These are phyloP conservation scores for Ophiostoma montium DNA, from an alignment of 2,329 filamentous ascomycete species.

Conservation along the genomic window DNA sequence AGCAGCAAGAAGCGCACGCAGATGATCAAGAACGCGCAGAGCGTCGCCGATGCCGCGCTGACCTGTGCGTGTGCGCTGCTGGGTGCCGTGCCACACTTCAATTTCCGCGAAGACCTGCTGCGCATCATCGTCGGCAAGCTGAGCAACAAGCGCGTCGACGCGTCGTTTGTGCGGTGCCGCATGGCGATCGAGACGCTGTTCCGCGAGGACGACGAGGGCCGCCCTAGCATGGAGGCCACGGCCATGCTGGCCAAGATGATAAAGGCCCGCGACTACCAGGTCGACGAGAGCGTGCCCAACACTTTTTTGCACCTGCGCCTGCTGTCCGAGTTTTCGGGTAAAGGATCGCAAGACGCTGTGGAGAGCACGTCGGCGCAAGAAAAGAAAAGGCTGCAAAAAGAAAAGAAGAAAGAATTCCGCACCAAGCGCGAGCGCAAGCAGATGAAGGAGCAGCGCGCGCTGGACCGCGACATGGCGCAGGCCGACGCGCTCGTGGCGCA, in stretches of 20 bases:
- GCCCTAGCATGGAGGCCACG: constrained; percentile 75
- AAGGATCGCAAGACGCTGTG: constrained; percentile 64
- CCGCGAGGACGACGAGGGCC: constrained; percentile 75
- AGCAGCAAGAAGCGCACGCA: neutral
- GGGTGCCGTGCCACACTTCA: constrained; percentile 83
- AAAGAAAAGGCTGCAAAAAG: constrained; percentile 55
- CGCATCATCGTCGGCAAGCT: constrained; percentile 79
- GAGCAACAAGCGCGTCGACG: constrained; percentile 55
- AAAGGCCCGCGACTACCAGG: constrained; percentile 67
- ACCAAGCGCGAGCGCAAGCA: constrained; percentile 80
- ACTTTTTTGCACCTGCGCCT: constrained; percentile 82
- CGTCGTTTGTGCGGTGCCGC: constrained; percentile 63
- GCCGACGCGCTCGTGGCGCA: constrained; percentile 84
- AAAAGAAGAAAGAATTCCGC: constrained; percentile 71
- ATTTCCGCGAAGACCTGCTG: constrained; percentile 78
- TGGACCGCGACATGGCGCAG: constrained; percentile 86
- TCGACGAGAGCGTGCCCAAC: constrained; percentile 78
- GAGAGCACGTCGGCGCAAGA: constrained; percentile 46
- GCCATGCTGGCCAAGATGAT: constrained; percentile 86
- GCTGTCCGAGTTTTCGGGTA: constrained; percentile 73
- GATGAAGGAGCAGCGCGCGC: constrained; percentile 68
- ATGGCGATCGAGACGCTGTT: constrained; percentile 73
- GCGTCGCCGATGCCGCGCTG: constrained; percentile 61
- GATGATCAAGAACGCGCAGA: constrained; percentile 17
- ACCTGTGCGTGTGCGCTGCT: constrained; percentile 75